These are phyloP conservation scores for Microcos paniculata DNA, from an alignment of 345 rosid species.

Conservation along the genomic window DNA sequence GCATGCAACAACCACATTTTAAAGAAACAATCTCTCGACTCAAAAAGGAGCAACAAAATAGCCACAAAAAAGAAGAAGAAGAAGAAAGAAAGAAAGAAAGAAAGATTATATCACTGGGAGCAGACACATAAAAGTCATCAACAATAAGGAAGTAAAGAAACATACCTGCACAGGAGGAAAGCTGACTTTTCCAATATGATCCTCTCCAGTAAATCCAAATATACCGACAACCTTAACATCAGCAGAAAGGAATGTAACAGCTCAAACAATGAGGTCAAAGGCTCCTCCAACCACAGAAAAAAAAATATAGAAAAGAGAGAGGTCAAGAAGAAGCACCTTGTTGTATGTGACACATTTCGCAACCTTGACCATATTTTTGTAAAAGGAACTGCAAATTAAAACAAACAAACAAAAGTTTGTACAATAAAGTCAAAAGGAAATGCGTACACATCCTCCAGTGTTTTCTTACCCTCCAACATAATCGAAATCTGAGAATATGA, in stretches of 20 bases:
- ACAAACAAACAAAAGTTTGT: background rate
- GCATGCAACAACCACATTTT: background rate
- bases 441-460: background rate
- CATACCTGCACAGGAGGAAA: conserved; percentile 94
- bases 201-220: conserved; percentile 95
- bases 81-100: background rate
- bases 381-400: conserved; percentile 61
- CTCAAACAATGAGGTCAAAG: background rate
- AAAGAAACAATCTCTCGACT: background rate
- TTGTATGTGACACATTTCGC: conserved; percentile 83
- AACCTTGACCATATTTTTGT: conserved; percentile 88
- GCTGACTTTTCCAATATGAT: conserved; percentile 87
- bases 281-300: background rate
- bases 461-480: conserved; percentile 83
- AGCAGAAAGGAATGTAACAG: background rate
- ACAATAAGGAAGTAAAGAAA: conserved; percentile 7
- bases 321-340: conserved; percentile 44
- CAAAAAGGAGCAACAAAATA: background rate
- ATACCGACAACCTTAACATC: conserved; percentile 66
- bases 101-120: background rate
- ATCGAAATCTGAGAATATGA: conserved; percentile 89
- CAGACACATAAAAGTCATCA: background rate
- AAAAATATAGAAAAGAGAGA: background rate
- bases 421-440: background rate
- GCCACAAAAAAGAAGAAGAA: no score